Evolutionary conservation across 1,284 basidiomycete genomes (phyloP), one percentile per base, ranked within the genome.

Genomic region (Stereum hirsutum): DNA sequence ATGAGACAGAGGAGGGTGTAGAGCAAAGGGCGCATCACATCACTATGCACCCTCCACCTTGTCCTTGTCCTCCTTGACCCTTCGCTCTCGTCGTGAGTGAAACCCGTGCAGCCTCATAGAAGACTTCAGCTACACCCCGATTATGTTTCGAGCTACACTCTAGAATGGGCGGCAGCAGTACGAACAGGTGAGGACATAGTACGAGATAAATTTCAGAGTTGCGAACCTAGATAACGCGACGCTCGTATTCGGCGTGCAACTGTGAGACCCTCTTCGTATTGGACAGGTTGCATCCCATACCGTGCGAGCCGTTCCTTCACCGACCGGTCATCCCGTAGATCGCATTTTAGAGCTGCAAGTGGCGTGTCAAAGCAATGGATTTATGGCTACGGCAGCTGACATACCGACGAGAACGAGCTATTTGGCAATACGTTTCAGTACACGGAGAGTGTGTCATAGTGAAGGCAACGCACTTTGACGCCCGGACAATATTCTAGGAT

Each of bases 71-170:
- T 17, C 72, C 70, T 19, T 77, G 64, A 5, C 84, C 81, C 57
- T 81, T 87, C 8, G 84, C 64, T 41, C 78, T 72, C 20, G 85
- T 84, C 43, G 75, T 78, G 37, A 94, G 63, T 6, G 90, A 86
- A 4, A 93, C 88, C 5, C 87, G 74, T 0, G 90, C 89, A 1
- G 89, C 86, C 59, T 94, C 91, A 51, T 87, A 76, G 56, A 98
- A 93, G 5, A 93, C 91, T 59, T 98, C 92, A 21, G 77, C 72
- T 7, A 98, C 92, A 4, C 94, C 94, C 35, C 94, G 78, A 56
- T 96, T 94, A 56, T 93, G 89, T 61, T 95, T 96, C 8, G 94
- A 92, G 50, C 91, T 95, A 60, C 93, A 97, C 69, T 98, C 93
- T 93, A 19, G 6, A 3, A 10, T 28, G 19, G 46, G 20, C 46